Evolutionary conservation across 2,329 filamentous ascomycete genomes (phyloP).

Genomic region (Epichloe amarillans): DNA sequence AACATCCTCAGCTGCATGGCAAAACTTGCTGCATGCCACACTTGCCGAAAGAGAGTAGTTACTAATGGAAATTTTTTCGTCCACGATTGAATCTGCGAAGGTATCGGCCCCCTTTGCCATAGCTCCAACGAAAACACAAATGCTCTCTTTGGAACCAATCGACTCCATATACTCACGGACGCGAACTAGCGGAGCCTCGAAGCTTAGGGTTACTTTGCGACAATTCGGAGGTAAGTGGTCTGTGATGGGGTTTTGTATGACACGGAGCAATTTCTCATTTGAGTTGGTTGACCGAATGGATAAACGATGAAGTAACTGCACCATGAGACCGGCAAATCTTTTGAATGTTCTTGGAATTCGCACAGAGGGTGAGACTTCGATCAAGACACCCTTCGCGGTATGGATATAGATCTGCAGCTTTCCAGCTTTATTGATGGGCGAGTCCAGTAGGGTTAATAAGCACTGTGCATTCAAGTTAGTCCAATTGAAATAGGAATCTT

Average conservation of each 20-base stretch:
- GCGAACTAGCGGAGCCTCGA: conserved; percentile 76
- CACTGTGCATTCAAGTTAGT: conserved; percentile 49
- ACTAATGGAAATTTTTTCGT: conserved; percentile 97
- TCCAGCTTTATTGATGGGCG: conserved; percentile 95
- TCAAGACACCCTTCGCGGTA: conserved; percentile 91
- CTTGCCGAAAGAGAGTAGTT: conserved; percentile 95
- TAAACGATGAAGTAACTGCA: conserved; percentile 87
- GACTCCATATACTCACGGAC: conserved; percentile 79
- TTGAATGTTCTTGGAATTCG: conserved; percentile 98
- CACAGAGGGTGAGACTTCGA: conserved; percentile 95
- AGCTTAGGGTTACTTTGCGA: conserved; percentile 93
- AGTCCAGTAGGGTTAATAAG: conserved; percentile 90
- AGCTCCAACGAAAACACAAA: conserved; percentile 93
- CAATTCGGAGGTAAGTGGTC: conserved; percentile 95
- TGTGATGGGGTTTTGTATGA: conserved; percentile 96
- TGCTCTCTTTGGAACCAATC: conserved; percentile 72
- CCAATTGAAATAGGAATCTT: conserved; percentile 17
- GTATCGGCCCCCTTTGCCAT: conserved; percentile 97
- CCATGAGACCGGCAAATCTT: conserved; percentile 96
- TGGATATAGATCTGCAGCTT: conserved; percentile 98
- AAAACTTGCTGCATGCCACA: conserved; percentile 99
- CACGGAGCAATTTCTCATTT: conserved; percentile 91
- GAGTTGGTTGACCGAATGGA: conserved; percentile 95
- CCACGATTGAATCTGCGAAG: conserved; percentile 88
- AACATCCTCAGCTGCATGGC: conserved; percentile 90